phyloP scores from a whole-genome alignment of 2,329 filamentous ascomycete species.

The Penicillium sp. region DNA sequence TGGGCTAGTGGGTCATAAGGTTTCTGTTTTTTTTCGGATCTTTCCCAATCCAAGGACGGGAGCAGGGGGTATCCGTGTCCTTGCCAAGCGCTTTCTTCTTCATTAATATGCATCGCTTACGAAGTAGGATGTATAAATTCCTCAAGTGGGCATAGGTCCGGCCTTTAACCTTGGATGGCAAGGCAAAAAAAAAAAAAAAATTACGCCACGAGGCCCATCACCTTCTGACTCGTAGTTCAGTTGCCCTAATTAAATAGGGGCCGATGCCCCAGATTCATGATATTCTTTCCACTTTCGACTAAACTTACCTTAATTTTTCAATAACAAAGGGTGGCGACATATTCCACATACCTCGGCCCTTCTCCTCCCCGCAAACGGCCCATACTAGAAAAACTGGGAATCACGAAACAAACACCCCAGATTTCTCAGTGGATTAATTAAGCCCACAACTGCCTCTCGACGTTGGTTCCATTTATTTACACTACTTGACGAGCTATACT shows the following conservation, averaged over 20 bases:
- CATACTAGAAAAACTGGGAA: not conserved
- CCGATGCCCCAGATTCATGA: not conserved
- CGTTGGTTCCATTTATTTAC: not conserved
- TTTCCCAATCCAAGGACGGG: not conserved
- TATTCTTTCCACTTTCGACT: not conserved
- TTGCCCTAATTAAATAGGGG: slow-evolving; percentile 2
- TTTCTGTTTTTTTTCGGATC: not conserved
- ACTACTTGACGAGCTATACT: not conserved
- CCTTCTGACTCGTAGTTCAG: not conserved
- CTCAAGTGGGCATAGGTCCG: slow-evolving; percentile 11
- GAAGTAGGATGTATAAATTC: not conserved
- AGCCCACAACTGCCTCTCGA: not conserved
- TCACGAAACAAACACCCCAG: not conserved
- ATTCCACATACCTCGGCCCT: not conserved
- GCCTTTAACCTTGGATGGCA: not conserved
- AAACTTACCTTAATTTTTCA: not conserved
- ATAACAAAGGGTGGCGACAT: not conserved
- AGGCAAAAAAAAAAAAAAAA: slow-evolving; percentile 1
- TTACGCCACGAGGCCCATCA: slow-evolving; percentile 6
- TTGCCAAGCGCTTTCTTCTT: not conserved
- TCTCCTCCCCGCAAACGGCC: not conserved
- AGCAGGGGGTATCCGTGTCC: not conserved
- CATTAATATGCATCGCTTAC: slow-evolving; percentile 8
- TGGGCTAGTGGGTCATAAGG: not conserved
- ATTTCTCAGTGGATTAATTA: not conserved